Evolutionary conservation across 768 basidiomycete genomes (phyloP).

Genomic region (Gelatoporia subvermispora): DNA sequence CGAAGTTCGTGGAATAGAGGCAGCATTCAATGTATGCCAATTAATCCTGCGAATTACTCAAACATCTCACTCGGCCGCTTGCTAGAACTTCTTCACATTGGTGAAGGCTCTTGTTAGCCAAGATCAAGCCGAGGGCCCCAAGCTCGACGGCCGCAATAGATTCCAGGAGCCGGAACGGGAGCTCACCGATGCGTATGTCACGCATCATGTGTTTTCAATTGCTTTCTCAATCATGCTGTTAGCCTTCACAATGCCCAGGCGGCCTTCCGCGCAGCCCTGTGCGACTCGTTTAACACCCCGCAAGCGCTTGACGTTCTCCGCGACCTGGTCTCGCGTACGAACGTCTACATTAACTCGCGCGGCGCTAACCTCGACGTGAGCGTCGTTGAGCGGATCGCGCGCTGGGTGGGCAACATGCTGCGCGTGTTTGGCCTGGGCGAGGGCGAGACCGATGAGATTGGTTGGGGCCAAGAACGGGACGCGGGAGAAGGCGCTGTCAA

Average conservation of each 20-base stretch:
- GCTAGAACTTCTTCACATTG: conserved; percentile 89
- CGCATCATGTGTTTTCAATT: conserved; percentile 5
- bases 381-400: conserved; percentile 58
- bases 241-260: conserved; percentile 75
- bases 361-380: conserved; percentile 55
- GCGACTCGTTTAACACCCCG: conserved; percentile 97
- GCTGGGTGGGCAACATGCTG: conserved; percentile 71
- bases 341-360: conserved; percentile 78
- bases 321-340: conserved; percentile 79
- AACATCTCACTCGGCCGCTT: neutral
- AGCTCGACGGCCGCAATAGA: conserved; percentile 58
- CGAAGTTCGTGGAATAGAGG: conserved; percentile 84
- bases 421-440: conserved; percentile 78
- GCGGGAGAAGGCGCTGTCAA: conserved; percentile 42
- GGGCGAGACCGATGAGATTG: conserved; percentile 61
- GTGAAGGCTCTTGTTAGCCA: conserved; percentile 78
- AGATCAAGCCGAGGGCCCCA: conserved; percentile 39
- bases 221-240: conserved; percentile 6
- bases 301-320: conserved; percentile 69
- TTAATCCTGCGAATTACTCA: neutral
- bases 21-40: conserved; percentile 66
- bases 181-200: conserved; percentile 55
- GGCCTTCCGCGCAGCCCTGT: conserved; percentile 80
- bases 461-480: conserved; percentile 74
- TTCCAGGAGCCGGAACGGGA: conserved; percentile 66